Evolutionary conservation across 2,329 filamentous ascomycete species (phyloP).

Genomic region (Ampelomyces quisqualis): DNA sequence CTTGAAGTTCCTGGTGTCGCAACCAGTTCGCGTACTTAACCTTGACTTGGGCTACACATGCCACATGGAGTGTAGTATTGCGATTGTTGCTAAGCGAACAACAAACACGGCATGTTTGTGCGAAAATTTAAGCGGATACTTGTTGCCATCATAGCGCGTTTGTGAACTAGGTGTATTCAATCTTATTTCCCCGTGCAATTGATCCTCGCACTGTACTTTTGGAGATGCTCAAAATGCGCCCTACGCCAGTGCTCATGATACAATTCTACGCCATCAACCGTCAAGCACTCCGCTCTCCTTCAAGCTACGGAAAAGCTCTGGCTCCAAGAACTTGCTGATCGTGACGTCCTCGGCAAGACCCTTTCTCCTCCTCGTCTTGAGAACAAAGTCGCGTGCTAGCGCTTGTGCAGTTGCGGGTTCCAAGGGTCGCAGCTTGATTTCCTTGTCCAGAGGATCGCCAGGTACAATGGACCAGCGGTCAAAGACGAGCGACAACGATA

Average conservation of each 20-base stretch:
- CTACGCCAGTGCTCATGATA: constrained; percentile 16
- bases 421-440: constrained; percentile 76
- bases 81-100: too few species aligned
- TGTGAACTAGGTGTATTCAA: too few species aligned
- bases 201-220: too few species aligned
- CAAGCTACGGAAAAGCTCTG: constrained; percentile 84
- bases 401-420: constrained; percentile 87
- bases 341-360: constrained; percentile 93
- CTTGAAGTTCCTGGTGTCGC: too few species aligned
- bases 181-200: too few species aligned
- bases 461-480: constrained; percentile 96
- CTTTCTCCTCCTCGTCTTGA: constrained; percentile 93
- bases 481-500: constrained; percentile 87
- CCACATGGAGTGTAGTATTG: too few species aligned
- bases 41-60: too few species aligned
- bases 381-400: constrained; percentile 90
- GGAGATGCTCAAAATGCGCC: too few species aligned
- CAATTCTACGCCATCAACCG: constrained; percentile 36
- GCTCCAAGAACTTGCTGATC: constrained; percentile 93
- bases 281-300: constrained; percentile 88
- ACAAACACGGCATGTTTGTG: too few species aligned
- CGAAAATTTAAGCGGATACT: too few species aligned
- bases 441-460: constrained; percentile 88
- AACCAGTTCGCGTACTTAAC: too few species aligned
- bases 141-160: too few species aligned